Evolutionary conservation across 1,139 yeast species (phyloP).

Genomic region (Yamadazyma sp.): DNA sequence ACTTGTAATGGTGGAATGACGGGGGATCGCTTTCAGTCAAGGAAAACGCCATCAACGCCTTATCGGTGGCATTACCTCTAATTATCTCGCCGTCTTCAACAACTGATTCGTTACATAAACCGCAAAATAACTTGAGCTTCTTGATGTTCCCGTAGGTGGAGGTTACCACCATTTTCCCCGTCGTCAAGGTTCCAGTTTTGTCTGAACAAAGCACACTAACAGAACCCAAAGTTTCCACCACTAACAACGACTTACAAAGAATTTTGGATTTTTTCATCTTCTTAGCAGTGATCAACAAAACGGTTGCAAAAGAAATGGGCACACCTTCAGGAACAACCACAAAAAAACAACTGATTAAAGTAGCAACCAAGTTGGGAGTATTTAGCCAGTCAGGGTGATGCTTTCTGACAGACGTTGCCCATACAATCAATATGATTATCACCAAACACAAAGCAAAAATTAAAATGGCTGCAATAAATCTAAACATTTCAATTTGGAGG

Average conservation of each 20-base stretch:
- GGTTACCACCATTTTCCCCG: conserved; percentile 33
- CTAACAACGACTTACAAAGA: conserved; percentile 30
- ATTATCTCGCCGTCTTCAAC: conserved; percentile 9
- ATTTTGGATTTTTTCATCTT: conserved; percentile 29
- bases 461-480: conserved; percentile 26
- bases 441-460: conserved; percentile 23
- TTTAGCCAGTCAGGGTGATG: conserved; percentile 33
- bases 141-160: conserved; percentile 19
- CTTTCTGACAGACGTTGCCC: conserved; percentile 46
- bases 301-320: conserved; percentile 36
- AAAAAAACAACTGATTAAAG: conserved; percentile 32
- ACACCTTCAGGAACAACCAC: conserved; percentile 39
- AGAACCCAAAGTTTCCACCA: conserved; percentile 36
- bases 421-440: conserved; percentile 30
- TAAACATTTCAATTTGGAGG: conserved; percentile 29
- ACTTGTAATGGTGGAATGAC: conserved; percentile 4
- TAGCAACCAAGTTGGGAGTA: conserved; percentile 32
- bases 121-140: conserved; percentile 24
- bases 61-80: conserved; percentile 51
- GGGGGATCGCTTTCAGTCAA: conserved; percentile 9
- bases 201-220: conserved; percentile 36
- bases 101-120: conserved; percentile 43
- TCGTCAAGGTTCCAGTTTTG: conserved; percentile 38
- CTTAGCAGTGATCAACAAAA: conserved; percentile 31
- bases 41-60: conserved; percentile 41